Percentiles rank a stretch among this genome's conserved stretches.
Evolutionary conservation across 495 filamentous ascomycete species (phyloP).

Genomic region (Neurospora tetraspora): DNA sequence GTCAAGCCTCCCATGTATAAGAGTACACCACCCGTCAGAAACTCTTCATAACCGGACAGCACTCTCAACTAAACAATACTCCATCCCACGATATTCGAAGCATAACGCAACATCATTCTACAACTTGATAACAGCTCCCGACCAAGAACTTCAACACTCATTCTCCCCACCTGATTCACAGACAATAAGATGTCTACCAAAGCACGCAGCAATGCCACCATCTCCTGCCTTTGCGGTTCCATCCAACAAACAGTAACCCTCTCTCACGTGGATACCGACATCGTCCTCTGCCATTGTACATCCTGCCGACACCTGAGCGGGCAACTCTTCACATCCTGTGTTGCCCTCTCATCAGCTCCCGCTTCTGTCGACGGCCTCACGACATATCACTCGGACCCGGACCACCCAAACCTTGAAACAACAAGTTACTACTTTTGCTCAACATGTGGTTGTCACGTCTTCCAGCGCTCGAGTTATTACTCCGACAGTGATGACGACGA

Average conservation of each 20-base stretch:
- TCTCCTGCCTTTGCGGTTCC: constrained; percentile 50
- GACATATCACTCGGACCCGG: constrained; percentile 27
- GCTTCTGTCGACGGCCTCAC: constrained; percentile 29
- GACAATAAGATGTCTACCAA: not conserved
- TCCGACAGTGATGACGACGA: not conserved
- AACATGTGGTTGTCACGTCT: constrained; percentile 59
- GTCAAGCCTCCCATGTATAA: not conserved
- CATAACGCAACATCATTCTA: not conserved
- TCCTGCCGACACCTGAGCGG: constrained; percentile 52
- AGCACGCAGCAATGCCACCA: constrained; percentile 3
- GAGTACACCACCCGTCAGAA: not conserved
- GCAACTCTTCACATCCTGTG: constrained; percentile 45
- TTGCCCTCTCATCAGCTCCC: constrained; percentile 16
- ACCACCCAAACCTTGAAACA: constrained; percentile 4
- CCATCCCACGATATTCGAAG: not conserved
- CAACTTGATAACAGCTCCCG: not conserved
- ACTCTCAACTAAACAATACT: not conserved
- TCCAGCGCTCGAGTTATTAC: constrained; percentile 18
- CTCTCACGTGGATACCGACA: constrained; percentile 14
- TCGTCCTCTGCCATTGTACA: constrained; percentile 54
- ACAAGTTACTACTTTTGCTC: constrained; percentile 52
- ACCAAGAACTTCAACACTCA: not conserved
- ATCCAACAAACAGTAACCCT: constrained; percentile 23
- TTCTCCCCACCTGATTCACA: not conserved
- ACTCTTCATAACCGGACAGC: not conserved